phyloP scores from a whole-genome alignment of 2,329 filamentous ascomycete genomes.

The Cadophora gregata region DNA sequence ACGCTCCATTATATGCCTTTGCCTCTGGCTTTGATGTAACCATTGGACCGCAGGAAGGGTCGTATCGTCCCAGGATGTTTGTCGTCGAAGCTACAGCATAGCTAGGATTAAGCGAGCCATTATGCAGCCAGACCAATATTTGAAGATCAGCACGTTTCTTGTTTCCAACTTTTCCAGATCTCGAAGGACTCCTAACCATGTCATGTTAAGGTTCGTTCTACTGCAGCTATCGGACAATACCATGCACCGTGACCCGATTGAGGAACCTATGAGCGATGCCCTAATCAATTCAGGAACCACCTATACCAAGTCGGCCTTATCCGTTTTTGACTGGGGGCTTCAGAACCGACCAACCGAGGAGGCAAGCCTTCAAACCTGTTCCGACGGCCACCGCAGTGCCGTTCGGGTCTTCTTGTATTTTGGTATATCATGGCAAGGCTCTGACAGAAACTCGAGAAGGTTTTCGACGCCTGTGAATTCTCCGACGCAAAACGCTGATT shows the following conservation, averaged over 20 bases:
- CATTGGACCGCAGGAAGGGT: not conserved
- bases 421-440: not conserved
- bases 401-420: not conserved
- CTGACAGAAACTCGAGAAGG: not conserved
- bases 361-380: conserved; percentile 2
- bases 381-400: not conserved
- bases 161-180: conserved; percentile 19
- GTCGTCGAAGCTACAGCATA: conserved; percentile 1
- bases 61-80: not conserved
- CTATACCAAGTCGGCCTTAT: not conserved
- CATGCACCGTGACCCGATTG: conserved; percentile 9
- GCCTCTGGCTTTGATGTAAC: not conserved
- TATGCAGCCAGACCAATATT: conserved; percentile 12
- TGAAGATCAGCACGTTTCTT: conserved; percentile 24
- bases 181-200: conserved; percentile 12
- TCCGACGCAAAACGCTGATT: conserved; percentile 4
- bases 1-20: not conserved
- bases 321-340: not conserved
- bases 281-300: not conserved
- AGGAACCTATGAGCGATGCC: not conserved
- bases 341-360: not conserved
- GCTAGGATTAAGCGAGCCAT: conserved; percentile 13
- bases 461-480: conserved; percentile 5
- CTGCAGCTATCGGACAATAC: conserved; percentile 14
- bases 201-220: conserved; percentile 26